These are phyloP conservation scores for Anisodus tanguticus DNA, from an alignment of 257 asterid species.

Conservation along the genomic window DNA sequence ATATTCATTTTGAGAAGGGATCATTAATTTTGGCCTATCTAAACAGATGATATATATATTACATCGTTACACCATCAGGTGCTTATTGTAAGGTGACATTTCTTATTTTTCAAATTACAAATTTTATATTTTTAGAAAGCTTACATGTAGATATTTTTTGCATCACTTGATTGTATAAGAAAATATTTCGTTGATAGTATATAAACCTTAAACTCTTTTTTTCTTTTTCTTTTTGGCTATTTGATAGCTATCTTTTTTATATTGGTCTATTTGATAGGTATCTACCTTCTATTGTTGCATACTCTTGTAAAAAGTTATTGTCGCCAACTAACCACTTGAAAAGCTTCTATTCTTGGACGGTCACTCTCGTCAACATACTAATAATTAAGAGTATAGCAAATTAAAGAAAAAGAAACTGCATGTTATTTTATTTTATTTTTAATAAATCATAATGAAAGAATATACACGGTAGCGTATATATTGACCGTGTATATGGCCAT, in stretches of 20 bases:
- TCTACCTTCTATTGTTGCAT: neutral
- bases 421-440: neutral
- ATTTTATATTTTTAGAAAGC: neutral
- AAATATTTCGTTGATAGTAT: neutral
- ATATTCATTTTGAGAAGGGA: too few relatives aligned
- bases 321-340: neutral
- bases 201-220: neutral
- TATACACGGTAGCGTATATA: too few relatives aligned
- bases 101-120: too few relatives aligned
- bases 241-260: too few relatives aligned
- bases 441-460: too few relatives aligned
- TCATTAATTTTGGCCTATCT: too few relatives aligned
- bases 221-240: neutral
- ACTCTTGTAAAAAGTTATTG: neutral
- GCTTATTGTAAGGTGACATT: too few relatives aligned
- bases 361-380: neutral
- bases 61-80: too few relatives aligned
- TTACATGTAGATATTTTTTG: neutral
- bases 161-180: neutral
- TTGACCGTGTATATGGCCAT: too few relatives aligned
- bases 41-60: too few relatives aligned
- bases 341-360: neutral
- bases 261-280: neutral
- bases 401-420: neutral
- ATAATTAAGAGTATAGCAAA: neutral